phyloP scores from a whole-genome alignment of 805 yeast genomes.

The Kuraishia hungarica region DNA sequence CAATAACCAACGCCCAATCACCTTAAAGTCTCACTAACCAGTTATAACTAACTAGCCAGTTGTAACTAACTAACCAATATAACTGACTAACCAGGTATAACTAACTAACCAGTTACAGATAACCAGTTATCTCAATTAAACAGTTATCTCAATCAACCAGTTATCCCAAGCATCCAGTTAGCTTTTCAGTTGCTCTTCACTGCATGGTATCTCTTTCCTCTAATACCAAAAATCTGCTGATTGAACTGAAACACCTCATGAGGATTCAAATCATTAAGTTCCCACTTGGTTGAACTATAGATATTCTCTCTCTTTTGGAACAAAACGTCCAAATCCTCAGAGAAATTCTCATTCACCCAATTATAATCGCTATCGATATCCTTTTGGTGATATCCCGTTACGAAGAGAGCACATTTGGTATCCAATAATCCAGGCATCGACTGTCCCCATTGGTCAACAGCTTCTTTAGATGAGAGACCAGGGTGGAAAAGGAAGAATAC shows the following conservation, averaged over 20 bases:
- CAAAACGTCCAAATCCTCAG: constrained; percentile 72
- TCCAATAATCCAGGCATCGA: constrained; percentile 82
- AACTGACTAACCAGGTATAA: too few species aligned
- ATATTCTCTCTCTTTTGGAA: constrained; percentile 65
- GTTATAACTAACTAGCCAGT: too few species aligned
- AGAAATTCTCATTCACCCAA: constrained; percentile 59
- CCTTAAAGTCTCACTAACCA: too few species aligned
- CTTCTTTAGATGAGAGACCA: constrained; percentile 78
- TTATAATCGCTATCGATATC: constrained; percentile 65
- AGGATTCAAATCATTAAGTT: constrained; percentile 84
- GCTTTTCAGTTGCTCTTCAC: too few species aligned
- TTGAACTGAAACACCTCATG: constrained; percentile 91
- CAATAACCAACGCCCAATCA: too few species aligned
- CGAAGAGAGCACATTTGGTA: constrained; percentile 85
- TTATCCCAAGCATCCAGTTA: too few species aligned
- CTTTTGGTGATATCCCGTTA: constrained; percentile 79
- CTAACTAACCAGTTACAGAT: too few species aligned
- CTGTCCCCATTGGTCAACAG: constrained; percentile 74
- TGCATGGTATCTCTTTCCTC: constrained; percentile 97
- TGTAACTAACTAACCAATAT: too few species aligned
- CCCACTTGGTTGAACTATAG: constrained; percentile 89
- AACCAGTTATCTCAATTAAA: too few species aligned
- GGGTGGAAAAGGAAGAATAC: constrained; percentile 94
- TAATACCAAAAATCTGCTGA: constrained; percentile 80
- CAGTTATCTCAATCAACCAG: too few species aligned